A percentile compares a stretch with the other conserved stretches of the same genome.
Conservation (phyloP, 192 early-diverging fungal species). For the Coemansia sp. region DNA sequence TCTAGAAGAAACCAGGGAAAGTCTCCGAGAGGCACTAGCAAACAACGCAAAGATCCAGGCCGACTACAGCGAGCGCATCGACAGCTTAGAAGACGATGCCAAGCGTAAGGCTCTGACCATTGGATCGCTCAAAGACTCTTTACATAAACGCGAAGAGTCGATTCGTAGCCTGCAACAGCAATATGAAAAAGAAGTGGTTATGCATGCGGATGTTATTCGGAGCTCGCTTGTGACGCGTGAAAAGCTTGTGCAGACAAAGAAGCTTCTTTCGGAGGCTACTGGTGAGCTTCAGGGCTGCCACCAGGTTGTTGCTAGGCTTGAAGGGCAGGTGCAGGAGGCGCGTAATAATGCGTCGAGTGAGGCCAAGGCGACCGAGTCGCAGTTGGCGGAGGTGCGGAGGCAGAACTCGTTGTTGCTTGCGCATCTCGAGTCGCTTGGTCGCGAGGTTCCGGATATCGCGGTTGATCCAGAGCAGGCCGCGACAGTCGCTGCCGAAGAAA, state of each 20-base stretch:
- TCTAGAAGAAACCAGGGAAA: slow-evolving; percentile 16
- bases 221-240: slow-evolving; percentile 48
- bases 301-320: slow-evolving; percentile 13
- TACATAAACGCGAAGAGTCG: slow-evolving; percentile 54
- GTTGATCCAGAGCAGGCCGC: slow-evolving; percentile 39
- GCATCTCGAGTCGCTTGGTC: slow-evolving; percentile 68
- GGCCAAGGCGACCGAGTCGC: slow-evolving; percentile 52
- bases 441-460: slow-evolving; percentile 40
- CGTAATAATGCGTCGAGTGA: slow-evolving; percentile 17
- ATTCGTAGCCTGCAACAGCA: slow-evolving; percentile 63
- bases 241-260: slow-evolving; percentile 37
- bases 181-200: slow-evolving; percentile 69
- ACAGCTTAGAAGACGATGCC: slow-evolving; percentile 20
- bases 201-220: slow-evolving; percentile 64
- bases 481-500: neutral
- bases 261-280: slow-evolving; percentile 14
- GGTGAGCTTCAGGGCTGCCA: slow-evolving; percentile 27
- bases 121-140: slow-evolving; percentile 53
- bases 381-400: slow-evolving; percentile 58
- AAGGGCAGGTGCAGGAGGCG: slow-evolving; percentile 32
- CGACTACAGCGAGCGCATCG: slow-evolving; percentile 29
- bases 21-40: slow-evolving; percentile 51
- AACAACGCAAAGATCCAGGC: slow-evolving; percentile 50
- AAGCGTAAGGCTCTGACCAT: slow-evolving; percentile 27
- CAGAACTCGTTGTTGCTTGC: slow-evolving; percentile 77